Base-by-base conservation (phyloP, 805 yeast species). In the Schwanniomyces polymorphus region DNA sequence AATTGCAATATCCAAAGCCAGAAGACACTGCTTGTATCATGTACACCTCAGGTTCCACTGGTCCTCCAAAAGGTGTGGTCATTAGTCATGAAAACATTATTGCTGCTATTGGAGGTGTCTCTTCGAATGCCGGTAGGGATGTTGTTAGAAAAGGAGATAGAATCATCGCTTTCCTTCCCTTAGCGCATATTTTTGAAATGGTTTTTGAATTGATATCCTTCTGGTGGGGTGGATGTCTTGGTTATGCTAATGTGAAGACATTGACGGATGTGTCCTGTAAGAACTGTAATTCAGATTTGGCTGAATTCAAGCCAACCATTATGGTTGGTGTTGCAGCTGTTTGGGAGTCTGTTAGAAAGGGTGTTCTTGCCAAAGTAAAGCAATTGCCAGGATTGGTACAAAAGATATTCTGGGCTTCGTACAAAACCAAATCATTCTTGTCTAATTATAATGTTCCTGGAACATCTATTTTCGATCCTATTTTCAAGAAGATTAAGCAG, bases 261-360 rank as follows among this genome's bases (percentile, higher is more conserved):
- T 75, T 94, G 57, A 83, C 96, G 17, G 96, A 88, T 53, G 74
- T 78, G 1, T 88, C 96, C 2, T 82, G 88, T 62, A 84, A 80
- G 60, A 88, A 94, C 72, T 91, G 96, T 74, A 72, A 80, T 47
- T 92, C 97, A 60, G 99, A 94, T 67, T 80, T 94, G 75, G 80
- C 78, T 47, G 88, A 86, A 61, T 88, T 91, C 70, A 78, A 83
- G 66, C 99, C 99, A 49, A 88, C 97, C 5, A 70, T 91, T 57
- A 88, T 94, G 97, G 97, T 91, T 54, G 99, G 97, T 68, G 99
- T 94, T 47, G 97, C 97, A 14, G 97, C 98, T 4, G 97, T 94
- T 44, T 94, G 97, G 96, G 99, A 94, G 75, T 79, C 86, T 33
- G 89, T 94, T 51, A 86, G 91, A 68, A 94, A 94, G 76, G 99